Percentiles rank a stretch among this genome's conserved stretches.
phyloP scores from a whole-genome alignment of 2,329 filamentous ascomycete species.

The Pseudogymnoascus sp. region DNA sequence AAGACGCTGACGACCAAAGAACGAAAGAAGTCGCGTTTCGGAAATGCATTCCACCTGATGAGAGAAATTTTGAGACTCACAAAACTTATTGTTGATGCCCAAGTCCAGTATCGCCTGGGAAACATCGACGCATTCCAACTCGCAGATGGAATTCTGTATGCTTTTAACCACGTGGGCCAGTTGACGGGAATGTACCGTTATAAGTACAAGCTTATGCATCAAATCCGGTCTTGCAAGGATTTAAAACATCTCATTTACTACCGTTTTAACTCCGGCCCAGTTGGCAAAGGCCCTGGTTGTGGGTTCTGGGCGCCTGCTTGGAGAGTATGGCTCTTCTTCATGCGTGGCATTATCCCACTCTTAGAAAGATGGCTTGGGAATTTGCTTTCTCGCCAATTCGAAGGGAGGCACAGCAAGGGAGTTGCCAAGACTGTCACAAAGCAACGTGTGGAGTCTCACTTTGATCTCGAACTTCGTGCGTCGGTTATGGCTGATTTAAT shows the following conservation, averaged over 20 bases:
- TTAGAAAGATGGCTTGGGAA: constrained; percentile 97
- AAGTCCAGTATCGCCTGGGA: constrained; percentile 93
- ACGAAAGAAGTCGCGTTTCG: constrained; percentile 97
- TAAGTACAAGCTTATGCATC: constrained; percentile 99
- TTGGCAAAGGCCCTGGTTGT: constrained; percentile 94
- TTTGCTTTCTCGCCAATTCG: constrained; percentile 90
- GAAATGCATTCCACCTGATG: constrained; percentile 98
- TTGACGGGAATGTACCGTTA: constrained; percentile 99
- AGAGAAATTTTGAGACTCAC: constrained; percentile 91
- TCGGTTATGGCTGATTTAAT: constrained; percentile 98
- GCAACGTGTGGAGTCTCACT: constrained; percentile 97
- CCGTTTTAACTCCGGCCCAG: constrained; percentile 92
- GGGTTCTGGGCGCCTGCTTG: constrained; percentile 99
- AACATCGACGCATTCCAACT: constrained; percentile 99
- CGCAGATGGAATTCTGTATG: constrained; percentile 96
- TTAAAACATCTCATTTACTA: constrained; percentile 99
- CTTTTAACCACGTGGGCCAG: constrained; percentile 98
- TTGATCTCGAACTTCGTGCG: constrained; percentile 90
- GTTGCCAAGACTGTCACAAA: constrained; percentile 99
- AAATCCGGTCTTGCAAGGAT: constrained; percentile 98
- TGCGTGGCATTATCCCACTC: constrained; percentile 94
- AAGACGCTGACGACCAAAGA: constrained; percentile 98
- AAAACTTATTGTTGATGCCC: constrained; percentile 95
- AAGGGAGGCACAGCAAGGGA: constrained; percentile 96
- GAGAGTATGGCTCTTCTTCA: constrained; percentile 99